Conservation (phyloP, 176 grass and related monocot species). For the Secale cereale region DNA sequence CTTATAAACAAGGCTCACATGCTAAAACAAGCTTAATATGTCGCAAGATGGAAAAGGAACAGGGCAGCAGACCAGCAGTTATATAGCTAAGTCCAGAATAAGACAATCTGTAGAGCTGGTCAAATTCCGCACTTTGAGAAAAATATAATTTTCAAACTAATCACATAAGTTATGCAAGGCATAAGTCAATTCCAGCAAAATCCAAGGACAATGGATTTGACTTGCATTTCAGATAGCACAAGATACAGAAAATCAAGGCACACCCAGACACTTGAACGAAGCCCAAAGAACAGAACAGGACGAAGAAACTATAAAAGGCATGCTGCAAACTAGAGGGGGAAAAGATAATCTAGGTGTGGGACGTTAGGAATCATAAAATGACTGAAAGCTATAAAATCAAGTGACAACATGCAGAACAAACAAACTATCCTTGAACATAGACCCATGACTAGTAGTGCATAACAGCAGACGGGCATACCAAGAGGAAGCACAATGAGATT, state of each 20-base stretch:
- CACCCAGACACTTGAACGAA: background rate
- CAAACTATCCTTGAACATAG: background rate
- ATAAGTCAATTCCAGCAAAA: constrained; percentile 17
- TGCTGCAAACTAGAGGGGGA: background rate
- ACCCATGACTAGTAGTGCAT: background rate
- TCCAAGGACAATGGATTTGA: background rate
- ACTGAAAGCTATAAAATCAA: constrained; percentile 22
- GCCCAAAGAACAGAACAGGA: background rate
- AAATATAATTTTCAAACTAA: constrained; percentile 4
- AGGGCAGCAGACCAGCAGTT: background rate
- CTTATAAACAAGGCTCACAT: background rate
- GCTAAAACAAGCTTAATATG: background rate
- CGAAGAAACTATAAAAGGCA: constrained; percentile 21
- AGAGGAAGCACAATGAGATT: background rate
- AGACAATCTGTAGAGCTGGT: background rate
- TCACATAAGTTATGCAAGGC: background rate
- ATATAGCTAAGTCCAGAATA: background rate
- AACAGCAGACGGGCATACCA: background rate
- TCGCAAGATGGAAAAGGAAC: background rate
- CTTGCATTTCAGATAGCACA: background rate
- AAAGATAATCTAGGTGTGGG: constrained; percentile 11
- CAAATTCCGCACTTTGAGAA: background rate
- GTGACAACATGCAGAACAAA: background rate
- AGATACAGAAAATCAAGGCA: constrained; percentile 23
- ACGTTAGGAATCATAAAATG: constrained; percentile 14